Evolutionary conservation across 805 yeast genomes (phyloP).

Genomic region (Nakazawaea laoshanensis): DNA sequence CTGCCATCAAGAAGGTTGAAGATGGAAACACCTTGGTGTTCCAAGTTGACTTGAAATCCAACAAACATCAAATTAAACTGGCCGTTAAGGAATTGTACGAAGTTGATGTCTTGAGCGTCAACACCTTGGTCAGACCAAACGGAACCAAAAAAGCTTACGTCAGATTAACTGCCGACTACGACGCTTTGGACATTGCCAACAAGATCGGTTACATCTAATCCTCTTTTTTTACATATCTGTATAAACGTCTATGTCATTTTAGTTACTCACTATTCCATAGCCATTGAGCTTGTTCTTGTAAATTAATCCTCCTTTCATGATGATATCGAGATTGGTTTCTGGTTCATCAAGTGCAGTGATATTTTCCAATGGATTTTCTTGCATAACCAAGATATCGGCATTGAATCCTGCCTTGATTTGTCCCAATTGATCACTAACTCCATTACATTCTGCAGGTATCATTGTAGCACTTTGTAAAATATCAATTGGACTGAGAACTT

Average conservation of each 20-base stretch:
- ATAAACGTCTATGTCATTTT: background rate
- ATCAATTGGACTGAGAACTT: constrained; percentile 17
- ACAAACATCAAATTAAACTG: constrained; percentile 97
- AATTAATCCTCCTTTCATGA: constrained; percentile 19
- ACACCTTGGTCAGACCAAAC: constrained; percentile 97
- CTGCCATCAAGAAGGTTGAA: constrained; percentile 99
- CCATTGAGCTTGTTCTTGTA: constrained; percentile 8
- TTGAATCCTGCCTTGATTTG: constrained; percentile 18
- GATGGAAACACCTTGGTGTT: constrained; percentile 98
- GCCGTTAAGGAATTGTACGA: constrained; percentile 98
- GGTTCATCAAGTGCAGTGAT: constrained; percentile 18
- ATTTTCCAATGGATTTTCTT: constrained; percentile 19
- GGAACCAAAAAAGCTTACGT: constrained; percentile 99
- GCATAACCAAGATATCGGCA: constrained; percentile 19
- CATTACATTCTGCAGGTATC: constrained; percentile 18
- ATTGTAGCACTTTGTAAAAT: constrained; percentile 20
- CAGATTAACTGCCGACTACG: constrained; percentile 97
- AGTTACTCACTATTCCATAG: too few relatives aligned
- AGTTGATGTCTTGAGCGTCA: constrained; percentile 88
- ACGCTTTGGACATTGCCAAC: constrained; percentile 99
- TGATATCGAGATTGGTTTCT: constrained; percentile 15
- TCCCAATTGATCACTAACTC: constrained; percentile 15
- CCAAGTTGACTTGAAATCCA: constrained; percentile 95
- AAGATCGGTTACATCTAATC: constrained; percentile 96
- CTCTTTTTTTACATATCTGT: background rate